Percentiles rank a stretch among this genome's conserved stretches.
These are phyloP conservation scores for Penicillium lagena DNA, from an alignment of 495 filamentous ascomycete species.

Conservation along the genomic window DNA sequence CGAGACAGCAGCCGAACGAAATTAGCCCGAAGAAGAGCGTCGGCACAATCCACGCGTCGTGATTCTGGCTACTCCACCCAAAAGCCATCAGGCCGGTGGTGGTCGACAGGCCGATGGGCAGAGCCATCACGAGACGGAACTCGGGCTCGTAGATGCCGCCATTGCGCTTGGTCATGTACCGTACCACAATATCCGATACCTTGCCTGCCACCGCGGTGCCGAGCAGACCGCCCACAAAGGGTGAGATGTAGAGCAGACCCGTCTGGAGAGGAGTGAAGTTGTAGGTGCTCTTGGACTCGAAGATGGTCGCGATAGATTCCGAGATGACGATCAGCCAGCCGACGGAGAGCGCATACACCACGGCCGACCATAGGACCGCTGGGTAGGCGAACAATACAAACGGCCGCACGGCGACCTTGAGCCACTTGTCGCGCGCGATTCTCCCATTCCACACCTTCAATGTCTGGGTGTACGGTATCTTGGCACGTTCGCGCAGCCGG, in stretches of 20 bases:
- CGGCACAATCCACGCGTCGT: conserved; percentile 84
- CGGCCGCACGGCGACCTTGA: conserved; percentile 66
- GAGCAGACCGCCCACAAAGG: conserved; percentile 82
- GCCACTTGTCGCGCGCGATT: conserved; percentile 72
- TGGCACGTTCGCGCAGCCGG: conserved; percentile 50
- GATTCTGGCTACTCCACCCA: conserved; percentile 75
- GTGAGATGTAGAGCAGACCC: conserved; percentile 83
- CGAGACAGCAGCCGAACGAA: conserved; percentile 88
- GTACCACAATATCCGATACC: conserved; percentile 78
- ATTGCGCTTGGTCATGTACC: conserved; percentile 74
- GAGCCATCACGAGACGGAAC: conserved; percentile 87
- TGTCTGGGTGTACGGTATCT: conserved; percentile 61
- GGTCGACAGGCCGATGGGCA: conserved; percentile 73
- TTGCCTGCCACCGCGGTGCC: conserved; percentile 89
- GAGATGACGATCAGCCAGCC: conserved; percentile 96
- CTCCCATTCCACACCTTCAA: conserved; percentile 72
- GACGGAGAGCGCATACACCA: conserved; percentile 83
- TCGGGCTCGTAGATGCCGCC: conserved; percentile 94
- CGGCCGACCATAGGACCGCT: conserved; percentile 81
- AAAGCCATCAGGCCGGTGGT: conserved; percentile 87
- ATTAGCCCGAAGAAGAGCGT: conserved; percentile 89
- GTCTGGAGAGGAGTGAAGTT: conserved; percentile 73
- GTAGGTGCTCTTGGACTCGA: conserved; percentile 58
- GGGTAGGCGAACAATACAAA: conserved; percentile 86
- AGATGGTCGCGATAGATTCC: conserved; percentile 75